These are phyloP conservation scores for Melastoma candidum DNA, from an alignment of 441 rosid species.

Conservation along the genomic window DNA sequence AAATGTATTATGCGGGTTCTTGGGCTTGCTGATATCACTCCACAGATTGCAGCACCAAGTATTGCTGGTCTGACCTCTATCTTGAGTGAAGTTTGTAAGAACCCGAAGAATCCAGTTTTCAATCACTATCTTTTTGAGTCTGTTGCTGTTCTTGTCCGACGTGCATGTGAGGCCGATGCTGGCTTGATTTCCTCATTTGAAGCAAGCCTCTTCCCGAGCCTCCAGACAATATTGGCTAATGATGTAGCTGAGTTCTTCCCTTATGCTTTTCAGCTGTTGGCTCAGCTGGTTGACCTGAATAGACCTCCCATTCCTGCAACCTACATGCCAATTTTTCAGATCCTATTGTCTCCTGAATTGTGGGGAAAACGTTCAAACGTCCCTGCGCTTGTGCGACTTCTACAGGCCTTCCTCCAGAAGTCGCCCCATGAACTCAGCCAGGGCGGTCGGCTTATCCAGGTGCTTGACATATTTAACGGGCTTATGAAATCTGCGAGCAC, in stretches of 20 bases:
- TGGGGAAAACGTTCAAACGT: constrained; percentile 90
- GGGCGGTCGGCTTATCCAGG: constrained; percentile 65
- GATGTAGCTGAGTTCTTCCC: constrained; percentile 92
- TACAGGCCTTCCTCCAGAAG: constrained; percentile 93
- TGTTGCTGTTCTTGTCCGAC: constrained; percentile 81
- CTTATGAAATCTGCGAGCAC: constrained; percentile 62
- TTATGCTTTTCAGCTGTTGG: constrained; percentile 88
- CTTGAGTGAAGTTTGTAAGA: constrained; percentile 73
- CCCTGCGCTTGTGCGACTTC: constrained; percentile 92
- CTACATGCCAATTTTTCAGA: constrained; percentile 72
- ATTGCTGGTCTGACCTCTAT: constrained; percentile 60
- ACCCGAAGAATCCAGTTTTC: constrained; percentile 85
- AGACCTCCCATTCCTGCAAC: constrained; percentile 68
- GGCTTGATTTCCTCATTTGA: constrained; percentile 71
- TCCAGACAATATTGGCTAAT: constrained; percentile 55
- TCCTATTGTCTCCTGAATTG: constrained; percentile 68
- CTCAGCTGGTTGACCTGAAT: constrained; percentile 83
- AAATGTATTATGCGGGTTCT: constrained; percentile 93
- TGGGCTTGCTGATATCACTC: constrained; percentile 67
- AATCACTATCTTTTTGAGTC: constrained; percentile 94
- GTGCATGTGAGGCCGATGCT: constrained; percentile 72
- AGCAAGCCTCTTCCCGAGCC: constrained; percentile 67
- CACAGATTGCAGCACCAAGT: constrained; percentile 70
- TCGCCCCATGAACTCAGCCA: constrained; percentile 66
- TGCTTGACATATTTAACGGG: constrained; percentile 76